phyloP scores from a whole-genome alignment of 305 asterid species.

The Euphrasia arctica region DNA sequence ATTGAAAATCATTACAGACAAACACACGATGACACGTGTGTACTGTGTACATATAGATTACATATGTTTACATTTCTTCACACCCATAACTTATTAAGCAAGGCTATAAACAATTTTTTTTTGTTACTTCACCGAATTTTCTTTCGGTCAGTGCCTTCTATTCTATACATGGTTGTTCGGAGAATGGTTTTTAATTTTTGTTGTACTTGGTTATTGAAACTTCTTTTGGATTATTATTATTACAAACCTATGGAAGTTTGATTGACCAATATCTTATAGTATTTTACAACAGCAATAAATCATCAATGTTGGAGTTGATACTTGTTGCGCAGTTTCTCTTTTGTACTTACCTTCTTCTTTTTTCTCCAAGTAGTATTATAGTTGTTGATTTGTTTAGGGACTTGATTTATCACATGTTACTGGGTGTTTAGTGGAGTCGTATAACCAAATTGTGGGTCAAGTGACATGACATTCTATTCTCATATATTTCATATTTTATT shows the following conservation, averaged over 20 bases:
- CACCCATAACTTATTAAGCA: slow-evolving; percentile 3
- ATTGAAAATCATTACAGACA: background rate
- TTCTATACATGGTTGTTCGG: background rate
- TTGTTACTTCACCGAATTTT: background rate
- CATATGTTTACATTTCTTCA: slow-evolving; percentile 10
- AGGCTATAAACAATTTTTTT: background rate
- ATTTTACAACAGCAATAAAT: background rate
- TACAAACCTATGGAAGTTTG: background rate
- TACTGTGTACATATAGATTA: background rate
- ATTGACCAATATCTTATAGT: background rate
- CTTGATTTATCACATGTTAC: background rate
- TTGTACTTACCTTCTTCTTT: background rate
- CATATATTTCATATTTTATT: background rate
- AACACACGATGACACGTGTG: background rate
- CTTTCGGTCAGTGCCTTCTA: background rate
- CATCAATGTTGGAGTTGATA: background rate
- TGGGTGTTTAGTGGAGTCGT: background rate
- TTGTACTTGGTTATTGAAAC: background rate
- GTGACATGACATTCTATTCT: background rate
- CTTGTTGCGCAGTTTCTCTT: background rate
- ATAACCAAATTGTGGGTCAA: background rate
- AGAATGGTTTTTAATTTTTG: background rate
- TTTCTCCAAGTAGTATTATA: background rate
- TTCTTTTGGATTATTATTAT: background rate
- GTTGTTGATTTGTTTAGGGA: background rate